Evolutionary conservation across 805 yeast species (phyloP), one percentile per base, ranked within the genome.

Genomic region (Zygosaccharomyces siamensis): DNA sequence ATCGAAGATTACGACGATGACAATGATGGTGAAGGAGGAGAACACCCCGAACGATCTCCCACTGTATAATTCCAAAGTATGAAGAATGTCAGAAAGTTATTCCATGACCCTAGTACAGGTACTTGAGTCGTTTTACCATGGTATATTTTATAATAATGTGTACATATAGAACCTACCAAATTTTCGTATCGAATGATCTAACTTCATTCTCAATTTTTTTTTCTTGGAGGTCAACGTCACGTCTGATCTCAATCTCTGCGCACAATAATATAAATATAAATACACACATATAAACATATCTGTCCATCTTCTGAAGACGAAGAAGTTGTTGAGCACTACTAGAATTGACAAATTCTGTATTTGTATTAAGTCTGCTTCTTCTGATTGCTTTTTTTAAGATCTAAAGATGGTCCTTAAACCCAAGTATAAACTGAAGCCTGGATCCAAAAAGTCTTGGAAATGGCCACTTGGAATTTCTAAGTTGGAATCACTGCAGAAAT

Each of bases 341-440:
- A 20, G 27, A 23, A 10, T 23, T 18, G n/a, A 24, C 26, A 28
- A 36, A 30, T 33, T 32, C 36, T 14, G 18, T 32, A 8, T 33
- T 8, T n/a, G 4, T 8, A 16, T 33, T n/a, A 27, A 41, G 4
- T 20, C 36, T 57, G 60, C 47, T 58, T 38, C 43, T 61, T 44
- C 24, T 59, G 35, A 16, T 61, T 16, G 48, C 56, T 16, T 44
- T 58, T 28, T 45, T 24, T 59, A 49, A 32, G 37, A 56, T 31
- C 21, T 54, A 16, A 59, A 48, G 47, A 63, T 63, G 67, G 61
- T 54, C 11, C 49, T 64, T 28, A 64, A 55, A 51, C 67, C 68
- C 32, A 64, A 58, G 49, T 49, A 58, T 7, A 64, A 60, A 43
- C 43, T 42, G 12, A 56, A 52, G 30, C 30, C 50, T 11, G 51